Conservation (phyloP, 2,329 filamentous ascomycete genomes). For the Epicoccum nigrum region DNA sequence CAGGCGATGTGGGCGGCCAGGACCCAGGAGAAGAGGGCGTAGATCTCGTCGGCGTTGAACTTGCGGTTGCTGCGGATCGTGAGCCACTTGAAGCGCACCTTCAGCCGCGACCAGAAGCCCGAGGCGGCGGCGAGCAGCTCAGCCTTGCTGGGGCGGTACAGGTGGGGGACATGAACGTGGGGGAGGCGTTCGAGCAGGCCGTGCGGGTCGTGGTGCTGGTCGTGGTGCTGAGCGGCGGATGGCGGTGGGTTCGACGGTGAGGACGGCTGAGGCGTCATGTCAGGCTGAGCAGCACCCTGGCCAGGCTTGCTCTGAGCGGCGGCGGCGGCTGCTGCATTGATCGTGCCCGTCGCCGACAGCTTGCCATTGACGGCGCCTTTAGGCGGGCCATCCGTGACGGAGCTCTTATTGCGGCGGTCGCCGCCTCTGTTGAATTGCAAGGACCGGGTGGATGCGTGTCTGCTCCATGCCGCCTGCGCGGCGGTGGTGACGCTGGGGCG, state of each 20-base stretch:
- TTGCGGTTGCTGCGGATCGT: constrained; percentile 92
- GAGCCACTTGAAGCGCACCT: constrained; percentile 96
- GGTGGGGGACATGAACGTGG: constrained; percentile 68
- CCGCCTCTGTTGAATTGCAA: constrained; percentile 21
- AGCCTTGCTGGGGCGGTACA: constrained; percentile 87
- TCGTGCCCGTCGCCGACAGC: too few species aligned
- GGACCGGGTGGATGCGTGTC: constrained; percentile 36
- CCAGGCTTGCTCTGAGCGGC: constrained; percentile 26
- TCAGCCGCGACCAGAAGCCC: constrained; percentile 88
- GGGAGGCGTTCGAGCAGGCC: constrained; percentile 61
- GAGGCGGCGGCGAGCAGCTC: constrained; percentile 90
- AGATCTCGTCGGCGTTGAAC: constrained; percentile 96
- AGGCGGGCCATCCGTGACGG: constrained; percentile 35
- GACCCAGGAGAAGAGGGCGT: constrained; percentile 94
- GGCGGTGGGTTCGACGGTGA: constrained; percentile 19
- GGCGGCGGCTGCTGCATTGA: neutral
- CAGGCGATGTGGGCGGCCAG: constrained; percentile 91
- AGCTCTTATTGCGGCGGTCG: constrained; percentile 47
- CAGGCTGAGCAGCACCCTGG: constrained; percentile 7
- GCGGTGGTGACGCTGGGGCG: constrained; percentile 28
- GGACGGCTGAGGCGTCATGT: neutral
- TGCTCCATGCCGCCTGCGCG: constrained; percentile 39
- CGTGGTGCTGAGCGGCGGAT: constrained; percentile 23
- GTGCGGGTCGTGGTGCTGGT: constrained; percentile 32
- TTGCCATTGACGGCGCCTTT: constrained; percentile 5